phyloP scores from a whole-genome alignment of 352 stramenopile species.

The Elongisporangium undulatum region DNA sequence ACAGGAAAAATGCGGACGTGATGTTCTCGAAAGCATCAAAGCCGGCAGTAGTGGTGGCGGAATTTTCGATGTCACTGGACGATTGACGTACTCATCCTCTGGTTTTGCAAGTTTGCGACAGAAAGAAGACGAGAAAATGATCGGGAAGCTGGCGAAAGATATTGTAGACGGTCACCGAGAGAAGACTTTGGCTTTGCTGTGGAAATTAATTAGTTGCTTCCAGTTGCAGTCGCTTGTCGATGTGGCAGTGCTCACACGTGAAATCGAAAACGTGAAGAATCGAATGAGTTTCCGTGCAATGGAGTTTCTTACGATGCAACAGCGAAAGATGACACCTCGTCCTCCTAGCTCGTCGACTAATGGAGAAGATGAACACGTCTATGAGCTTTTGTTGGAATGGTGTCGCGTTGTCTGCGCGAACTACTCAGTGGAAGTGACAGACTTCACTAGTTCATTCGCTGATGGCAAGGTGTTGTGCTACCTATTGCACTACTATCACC shows the following conservation, averaged over 20 bases:
- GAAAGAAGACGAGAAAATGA: conserved; percentile 54
- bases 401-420: conserved; percentile 90
- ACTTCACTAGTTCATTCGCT: conserved; percentile 93
- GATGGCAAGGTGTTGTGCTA: conserved; percentile 92
- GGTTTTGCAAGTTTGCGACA: conserved; percentile 43
- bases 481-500: conserved; percentile 96
- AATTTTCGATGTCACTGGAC: conserved; percentile 11
- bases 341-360: neutral
- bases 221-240: conserved; percentile 88
- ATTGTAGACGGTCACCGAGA: conserved; percentile 95
- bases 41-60: conserved; percentile 5
- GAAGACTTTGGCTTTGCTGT: conserved; percentile 93
- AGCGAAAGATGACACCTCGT: conserved; percentile 6
- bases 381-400: conserved; percentile 88
- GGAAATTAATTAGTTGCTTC: conserved; percentile 91
- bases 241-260: conserved; percentile 52
- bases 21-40: conserved; percentile 54
- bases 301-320: conserved; percentile 53
- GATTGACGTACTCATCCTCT: conserved; percentile 23
- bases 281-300: conserved; percentile 66
- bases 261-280: conserved; percentile 71
- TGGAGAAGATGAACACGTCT: conserved; percentile 43
- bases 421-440: conserved; percentile 79
- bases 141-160: conserved; percentile 83
- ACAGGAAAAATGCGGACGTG: conserved; percentile 60